Conservation (phyloP, 1,139 yeast genomes). For the Protomyces inouyei region DNA sequence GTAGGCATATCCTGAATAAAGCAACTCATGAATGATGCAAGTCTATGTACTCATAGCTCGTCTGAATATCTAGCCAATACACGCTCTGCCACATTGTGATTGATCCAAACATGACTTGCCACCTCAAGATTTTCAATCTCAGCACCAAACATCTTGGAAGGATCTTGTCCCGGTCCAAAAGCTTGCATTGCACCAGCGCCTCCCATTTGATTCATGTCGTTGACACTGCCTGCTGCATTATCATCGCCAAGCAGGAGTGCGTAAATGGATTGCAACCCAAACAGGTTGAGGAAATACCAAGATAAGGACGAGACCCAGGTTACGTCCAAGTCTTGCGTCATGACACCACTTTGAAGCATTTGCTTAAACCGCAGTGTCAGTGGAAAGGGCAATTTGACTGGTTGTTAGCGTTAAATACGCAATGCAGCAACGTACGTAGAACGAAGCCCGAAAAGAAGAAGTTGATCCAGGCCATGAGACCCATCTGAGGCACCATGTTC, state of each 20-base stretch:
- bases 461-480: slow-evolving; percentile 95
- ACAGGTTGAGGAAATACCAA: slow-evolving; percentile 90
- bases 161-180: slow-evolving; percentile 48
- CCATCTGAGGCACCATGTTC: slow-evolving; percentile 82
- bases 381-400: slow-evolving; percentile 72
- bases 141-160: slow-evolving; percentile 54
- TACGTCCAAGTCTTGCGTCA: slow-evolving; percentile 78
- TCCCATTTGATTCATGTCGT: slow-evolving; percentile 30
- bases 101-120: slow-evolving; percentile 53
- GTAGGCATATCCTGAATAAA: too few species aligned
- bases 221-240: slow-evolving; percentile 35
- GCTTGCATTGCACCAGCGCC: slow-evolving; percentile 39
- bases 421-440: slow-evolving; percentile 39
- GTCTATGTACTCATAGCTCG: too few species aligned
- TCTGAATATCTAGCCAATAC: slow-evolving; percentile 44
- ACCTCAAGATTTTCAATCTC: slow-evolving; percentile 77
- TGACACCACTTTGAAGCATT: slow-evolving; percentile 86
- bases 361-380: slow-evolving; percentile 81
- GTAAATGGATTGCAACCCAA: slow-evolving; percentile 80
- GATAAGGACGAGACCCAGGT: slow-evolving; percentile 94
- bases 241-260: slow-evolving; percentile 61
- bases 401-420: background rate
- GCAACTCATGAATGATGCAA: too few species aligned
- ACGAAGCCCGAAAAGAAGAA: slow-evolving; percentile 90
- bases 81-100: slow-evolving; percentile 63